These are phyloP conservation scores for Aegilops bicornis DNA, from an alignment of 176 grass and related monocot genomes.

Conservation along the genomic window DNA sequence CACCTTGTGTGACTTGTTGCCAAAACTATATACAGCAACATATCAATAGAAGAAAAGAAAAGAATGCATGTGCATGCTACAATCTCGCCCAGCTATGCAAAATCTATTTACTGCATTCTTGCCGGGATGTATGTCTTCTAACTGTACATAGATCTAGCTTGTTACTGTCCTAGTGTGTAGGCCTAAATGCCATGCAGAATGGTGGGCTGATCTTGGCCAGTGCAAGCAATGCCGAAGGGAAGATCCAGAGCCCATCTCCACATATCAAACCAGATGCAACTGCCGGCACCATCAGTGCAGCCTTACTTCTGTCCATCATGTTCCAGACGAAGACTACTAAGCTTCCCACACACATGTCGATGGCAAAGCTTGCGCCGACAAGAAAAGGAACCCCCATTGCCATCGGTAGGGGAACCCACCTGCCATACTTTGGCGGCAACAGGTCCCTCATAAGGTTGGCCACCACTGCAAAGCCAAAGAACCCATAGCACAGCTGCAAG, in stretches of 20 bases:
- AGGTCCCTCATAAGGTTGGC: conserved; percentile 70
- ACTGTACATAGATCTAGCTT: neutral
- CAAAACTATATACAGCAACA: neutral
- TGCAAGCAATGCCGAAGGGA: conserved; percentile 86
- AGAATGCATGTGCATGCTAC: neutral
- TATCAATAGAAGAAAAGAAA: neutral
- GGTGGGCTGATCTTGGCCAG: conserved; percentile 81
- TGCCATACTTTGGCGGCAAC: conserved; percentile 57
- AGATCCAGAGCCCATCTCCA: conserved; percentile 94
- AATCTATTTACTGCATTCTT: conserved; percentile 9
- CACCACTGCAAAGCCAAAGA: conserved; percentile 81
- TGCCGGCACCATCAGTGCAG: conserved; percentile 77
- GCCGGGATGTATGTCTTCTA: neutral
- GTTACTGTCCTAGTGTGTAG: conserved; percentile 39
- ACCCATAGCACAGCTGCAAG: conserved; percentile 89
- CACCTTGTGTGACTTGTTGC: neutral
- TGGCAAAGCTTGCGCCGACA: conserved; percentile 83
- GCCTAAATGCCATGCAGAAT: conserved; percentile 89
- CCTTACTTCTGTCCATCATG: conserved; percentile 59
- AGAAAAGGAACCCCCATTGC: conserved; percentile 93
- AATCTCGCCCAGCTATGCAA: neutral
- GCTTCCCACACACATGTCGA: conserved; percentile 89
- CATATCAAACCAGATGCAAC: conserved; percentile 96
- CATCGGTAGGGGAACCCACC: conserved; percentile 88
- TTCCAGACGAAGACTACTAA: conserved; percentile 77